A percentile compares a stretch with the other conserved stretches of the same genome.
Evolutionary conservation across 257 asterid genomes (phyloP).

Genomic region (Solanum ahanhuiri): DNA sequence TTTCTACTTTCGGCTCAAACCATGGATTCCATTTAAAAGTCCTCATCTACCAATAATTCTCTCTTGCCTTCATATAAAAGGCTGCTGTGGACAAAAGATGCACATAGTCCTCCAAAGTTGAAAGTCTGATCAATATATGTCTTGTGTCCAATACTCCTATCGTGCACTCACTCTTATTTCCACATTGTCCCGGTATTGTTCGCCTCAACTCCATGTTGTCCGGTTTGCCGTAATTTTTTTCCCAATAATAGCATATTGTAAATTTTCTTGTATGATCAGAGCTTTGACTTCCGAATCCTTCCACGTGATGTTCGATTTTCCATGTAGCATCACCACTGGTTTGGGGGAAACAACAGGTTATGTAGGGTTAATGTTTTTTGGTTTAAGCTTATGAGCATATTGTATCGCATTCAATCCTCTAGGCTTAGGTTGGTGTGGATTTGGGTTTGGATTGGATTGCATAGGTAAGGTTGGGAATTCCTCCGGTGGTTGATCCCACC

Average conservation of each 20-base stretch:
- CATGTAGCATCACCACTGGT: not conserved
- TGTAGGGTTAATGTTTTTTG: not conserved
- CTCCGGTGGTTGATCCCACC: not conserved
- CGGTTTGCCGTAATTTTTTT: too few species aligned
- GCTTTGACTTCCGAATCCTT: not conserved
- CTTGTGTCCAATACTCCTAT: not conserved
- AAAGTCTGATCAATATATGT: too few species aligned
- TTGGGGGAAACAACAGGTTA: not conserved
- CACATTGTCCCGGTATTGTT: not conserved
- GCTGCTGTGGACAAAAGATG: accelerated
- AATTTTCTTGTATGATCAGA: not conserved
- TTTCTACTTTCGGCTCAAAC: not conserved
- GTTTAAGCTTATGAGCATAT: not conserved
- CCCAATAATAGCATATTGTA: not conserved
- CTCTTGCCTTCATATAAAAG: not conserved
- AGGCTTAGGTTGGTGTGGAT: not conserved
- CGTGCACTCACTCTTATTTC: not conserved
- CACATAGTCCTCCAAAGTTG: not conserved
- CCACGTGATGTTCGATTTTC: not conserved
- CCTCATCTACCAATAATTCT: not conserved
- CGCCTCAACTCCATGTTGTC: not conserved
- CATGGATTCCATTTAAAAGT: not conserved
- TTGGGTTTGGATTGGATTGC: too few species aligned
- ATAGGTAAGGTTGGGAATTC: not conserved
- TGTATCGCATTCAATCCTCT: not conserved